phyloP scores from a whole-genome alignment of 164 flowering plant species.

The Liriodendron chinense region DNA sequence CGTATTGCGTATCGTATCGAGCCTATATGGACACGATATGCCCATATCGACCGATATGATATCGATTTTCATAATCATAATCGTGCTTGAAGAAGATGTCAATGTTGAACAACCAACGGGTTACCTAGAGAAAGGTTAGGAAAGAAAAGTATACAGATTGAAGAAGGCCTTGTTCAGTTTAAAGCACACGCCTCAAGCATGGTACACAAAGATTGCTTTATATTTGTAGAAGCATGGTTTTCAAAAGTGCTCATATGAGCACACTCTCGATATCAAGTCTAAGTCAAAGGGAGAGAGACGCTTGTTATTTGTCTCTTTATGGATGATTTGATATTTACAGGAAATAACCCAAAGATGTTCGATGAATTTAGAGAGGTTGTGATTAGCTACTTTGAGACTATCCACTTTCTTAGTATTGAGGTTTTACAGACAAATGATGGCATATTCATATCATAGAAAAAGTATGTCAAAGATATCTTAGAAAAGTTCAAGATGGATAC shows the following conservation, averaged over 20 bases:
- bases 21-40: too few relatives aligned
- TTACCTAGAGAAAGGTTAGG: not conserved
- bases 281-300: not conserved
- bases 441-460: slow-evolving; percentile 12
- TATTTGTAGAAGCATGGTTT: not conserved
- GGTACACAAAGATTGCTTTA: not conserved
- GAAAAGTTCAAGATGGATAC: slow-evolving; percentile 5
- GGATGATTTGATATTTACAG: slow-evolving; percentile 8
- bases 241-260: not conserved
- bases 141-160: slow-evolving; percentile 7
- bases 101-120: not conserved
- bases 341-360: not conserved
- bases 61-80: too few relatives aligned
- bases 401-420: slow-evolving; percentile 7
- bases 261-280: not conserved
- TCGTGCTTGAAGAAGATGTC: not conserved
- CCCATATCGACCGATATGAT: too few relatives aligned
- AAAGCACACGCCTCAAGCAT: slow-evolving; percentile 8
- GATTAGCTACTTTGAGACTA: slow-evolving; percentile 5
- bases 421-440: slow-evolving; percentile 2
- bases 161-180: slow-evolving; percentile 3
- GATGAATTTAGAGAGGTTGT: slow-evolving; percentile 4
- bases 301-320: not conserved
- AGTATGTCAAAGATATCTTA: slow-evolving; percentile 2
- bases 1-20: too few relatives aligned